A percentile compares a stretch with the other conserved stretches of the same genome.
phyloP scores from a whole-genome alignment of 2,329 filamentous ascomycete species.

The Aspergillus alliaceus region DNA sequence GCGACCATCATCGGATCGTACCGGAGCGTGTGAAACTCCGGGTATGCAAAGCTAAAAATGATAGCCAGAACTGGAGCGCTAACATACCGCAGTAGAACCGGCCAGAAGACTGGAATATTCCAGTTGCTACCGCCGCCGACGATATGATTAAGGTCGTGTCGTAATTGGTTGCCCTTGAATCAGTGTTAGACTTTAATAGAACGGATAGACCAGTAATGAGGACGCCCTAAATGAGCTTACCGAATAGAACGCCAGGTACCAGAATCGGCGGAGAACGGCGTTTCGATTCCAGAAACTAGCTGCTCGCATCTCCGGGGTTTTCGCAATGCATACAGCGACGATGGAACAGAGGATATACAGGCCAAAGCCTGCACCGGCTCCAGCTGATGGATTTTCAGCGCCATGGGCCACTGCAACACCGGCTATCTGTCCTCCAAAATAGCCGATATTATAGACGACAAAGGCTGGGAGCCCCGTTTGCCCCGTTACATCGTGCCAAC shows the following conservation, averaged over 20 bases:
- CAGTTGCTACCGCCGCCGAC: constrained; percentile 57
- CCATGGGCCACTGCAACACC: constrained; percentile 54
- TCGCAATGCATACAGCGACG: constrained; percentile 22
- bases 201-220: background rate
- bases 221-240: constrained; percentile 36
- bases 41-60: constrained; percentile 55
- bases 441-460: constrained; percentile 53
- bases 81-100: constrained; percentile 52
- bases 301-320: constrained; percentile 43
- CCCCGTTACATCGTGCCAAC: constrained; percentile 54
- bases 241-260: constrained; percentile 60
- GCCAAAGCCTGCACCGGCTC: constrained; percentile 55
- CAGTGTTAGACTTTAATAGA: background rate
- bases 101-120: constrained; percentile 55
- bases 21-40: constrained; percentile 49
- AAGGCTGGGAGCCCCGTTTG: constrained; percentile 53
- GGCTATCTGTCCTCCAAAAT: constrained; percentile 54
- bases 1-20: constrained; percentile 54
- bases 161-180: constrained; percentile 55
- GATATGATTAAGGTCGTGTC: constrained; percentile 55
- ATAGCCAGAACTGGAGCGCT: constrained; percentile 53
- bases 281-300: constrained; percentile 47
- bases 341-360: constrained; percentile 49
- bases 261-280: constrained; percentile 44
- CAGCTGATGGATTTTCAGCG: constrained; percentile 38